Percentiles rank a stretch among this genome's conserved stretches.
Evolutionary conservation across 371 early-diverging fungal genomes (phyloP).

Genomic region (Choanephora cucurbitarum): DNA sequence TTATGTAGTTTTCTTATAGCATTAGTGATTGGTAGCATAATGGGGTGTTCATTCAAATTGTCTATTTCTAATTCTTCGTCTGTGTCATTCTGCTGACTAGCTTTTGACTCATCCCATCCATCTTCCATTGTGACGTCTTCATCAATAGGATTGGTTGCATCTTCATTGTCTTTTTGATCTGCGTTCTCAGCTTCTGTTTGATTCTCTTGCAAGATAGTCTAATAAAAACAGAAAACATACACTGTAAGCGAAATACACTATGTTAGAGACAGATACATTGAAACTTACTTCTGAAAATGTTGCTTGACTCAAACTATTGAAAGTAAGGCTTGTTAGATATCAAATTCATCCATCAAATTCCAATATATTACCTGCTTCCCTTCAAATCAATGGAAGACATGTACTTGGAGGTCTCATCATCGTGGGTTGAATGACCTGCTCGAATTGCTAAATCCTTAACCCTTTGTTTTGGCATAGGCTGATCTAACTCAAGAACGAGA

Average conservation of each 20-base stretch:
- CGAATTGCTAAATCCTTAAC: constrained; percentile 42
- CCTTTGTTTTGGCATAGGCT: constrained; percentile 34
- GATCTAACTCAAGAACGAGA: constrained; percentile 23
- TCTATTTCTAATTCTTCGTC: constrained; percentile 45
- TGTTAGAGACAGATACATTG: background rate
- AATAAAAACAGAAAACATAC: too few relatives aligned
- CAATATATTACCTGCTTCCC: constrained; percentile 37
- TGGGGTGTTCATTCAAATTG: constrained; percentile 58
- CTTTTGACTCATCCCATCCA: background rate
- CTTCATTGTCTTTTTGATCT: background rate
- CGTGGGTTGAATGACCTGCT: constrained; percentile 10
- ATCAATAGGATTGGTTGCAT: background rate
- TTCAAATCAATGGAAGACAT: constrained; percentile 30
- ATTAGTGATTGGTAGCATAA: constrained; percentile 56
- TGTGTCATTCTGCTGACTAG: background rate
- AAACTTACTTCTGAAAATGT: constrained; percentile 30
- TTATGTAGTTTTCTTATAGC: constrained; percentile 55
- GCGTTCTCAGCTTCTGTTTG: background rate
- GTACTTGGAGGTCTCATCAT: constrained; percentile 12
- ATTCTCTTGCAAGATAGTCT: constrained; percentile 21
- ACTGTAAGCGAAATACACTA: background rate
- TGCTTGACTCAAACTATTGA: constrained; percentile 28
- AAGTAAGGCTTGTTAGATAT: background rate
- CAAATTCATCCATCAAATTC: background rate
- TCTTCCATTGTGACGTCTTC: constrained; percentile 15